These are phyloP conservation scores for Eudorina sp. DNA, from an alignment of 139 green algal species.

Conservation along the genomic window DNA sequence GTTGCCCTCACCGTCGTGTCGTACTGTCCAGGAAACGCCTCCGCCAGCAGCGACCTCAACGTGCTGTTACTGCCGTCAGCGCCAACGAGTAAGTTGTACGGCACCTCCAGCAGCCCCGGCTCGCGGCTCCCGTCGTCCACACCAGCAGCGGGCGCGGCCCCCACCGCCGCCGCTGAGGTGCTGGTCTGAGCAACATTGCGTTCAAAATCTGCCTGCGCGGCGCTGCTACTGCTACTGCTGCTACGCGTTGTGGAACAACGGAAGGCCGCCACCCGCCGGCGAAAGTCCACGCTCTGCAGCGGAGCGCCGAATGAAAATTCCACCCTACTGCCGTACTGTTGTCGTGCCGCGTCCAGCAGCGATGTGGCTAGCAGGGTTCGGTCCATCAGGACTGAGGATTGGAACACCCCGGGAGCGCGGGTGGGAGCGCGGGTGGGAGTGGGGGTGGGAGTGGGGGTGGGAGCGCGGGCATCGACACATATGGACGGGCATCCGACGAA, in stretches of 20 bases:
- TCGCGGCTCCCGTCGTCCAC: not conserved
- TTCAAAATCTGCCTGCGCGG: not conserved
- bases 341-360: not conserved
- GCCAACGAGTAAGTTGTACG: slow-evolving; percentile 41
- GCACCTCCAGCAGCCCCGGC: not conserved
- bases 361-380: slow-evolving; percentile 34
- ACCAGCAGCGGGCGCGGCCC: not conserved
- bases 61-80: slow-evolving; percentile 35
- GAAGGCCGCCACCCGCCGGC: not conserved
- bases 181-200: not conserved
- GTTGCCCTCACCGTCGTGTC: slow-evolving; percentile 15
- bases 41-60: not conserved
- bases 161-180: not conserved
- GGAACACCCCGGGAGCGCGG: not conserved
- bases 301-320: not conserved
- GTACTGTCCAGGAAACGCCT: slow-evolving; percentile 22
- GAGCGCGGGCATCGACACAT: too few species aligned
- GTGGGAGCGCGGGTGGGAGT: too few species aligned
- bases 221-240: not conserved
- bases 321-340: slow-evolving; percentile 14
- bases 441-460: too few species aligned
- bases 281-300: not conserved
- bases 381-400: slow-evolving; percentile 28
- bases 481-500: too few species aligned
- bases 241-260: not conserved